A percentile compares a stretch with the other conserved stretches of the same genome.
Conservation (phyloP, 2,329 filamentous ascomycete genomes). For the Westerdykella sp. region DNA sequence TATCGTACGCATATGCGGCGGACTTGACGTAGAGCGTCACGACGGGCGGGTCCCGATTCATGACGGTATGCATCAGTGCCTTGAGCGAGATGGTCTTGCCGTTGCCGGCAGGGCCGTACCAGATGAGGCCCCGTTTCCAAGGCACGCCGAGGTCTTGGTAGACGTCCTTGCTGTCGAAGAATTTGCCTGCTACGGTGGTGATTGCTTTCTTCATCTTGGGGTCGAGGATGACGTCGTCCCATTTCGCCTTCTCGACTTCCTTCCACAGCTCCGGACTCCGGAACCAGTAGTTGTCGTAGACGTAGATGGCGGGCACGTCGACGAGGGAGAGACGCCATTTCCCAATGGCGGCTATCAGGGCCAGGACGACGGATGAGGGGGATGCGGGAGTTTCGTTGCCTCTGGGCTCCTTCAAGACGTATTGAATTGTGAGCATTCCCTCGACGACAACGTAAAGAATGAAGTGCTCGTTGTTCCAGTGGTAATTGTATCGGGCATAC, state of each 20-base stretch:
- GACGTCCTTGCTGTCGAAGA: constrained; percentile 33
- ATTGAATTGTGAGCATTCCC: constrained; percentile 29
- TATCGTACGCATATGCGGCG: constrained; percentile 23
- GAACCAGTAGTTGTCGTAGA: constrained; percentile 41
- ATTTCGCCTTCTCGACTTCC: constrained; percentile 38
- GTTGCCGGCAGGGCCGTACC: constrained; percentile 17
- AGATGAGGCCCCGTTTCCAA: constrained; percentile 44
- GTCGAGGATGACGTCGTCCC: constrained; percentile 46
- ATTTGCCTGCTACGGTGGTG: constrained; percentile 36
- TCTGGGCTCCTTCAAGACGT: constrained; percentile 36
- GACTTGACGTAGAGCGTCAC: constrained; percentile 23
- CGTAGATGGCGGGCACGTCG: constrained; percentile 38
- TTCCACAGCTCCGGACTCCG: constrained; percentile 36
- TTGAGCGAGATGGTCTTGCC: constrained; percentile 45
- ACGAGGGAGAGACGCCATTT: constrained; percentile 26
- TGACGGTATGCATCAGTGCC: constrained; percentile 40
- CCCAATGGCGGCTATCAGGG: constrained; percentile 35
- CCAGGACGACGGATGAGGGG: constrained; percentile 33
- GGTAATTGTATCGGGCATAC: constrained; percentile 38
- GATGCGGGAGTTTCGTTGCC: constrained; percentile 27
- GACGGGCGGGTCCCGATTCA: constrained; percentile 30
- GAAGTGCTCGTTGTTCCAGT: constrained; percentile 36
- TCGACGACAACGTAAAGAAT: constrained; percentile 34
- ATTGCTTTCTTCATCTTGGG: constrained; percentile 40
- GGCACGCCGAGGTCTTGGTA: constrained; percentile 43